A percentile compares a stretch with the other conserved stretches of the same genome.
These are phyloP conservation scores for Cymodocea nodosa DNA, from an alignment of 116 monocot species.

Conservation along the genomic window DNA sequence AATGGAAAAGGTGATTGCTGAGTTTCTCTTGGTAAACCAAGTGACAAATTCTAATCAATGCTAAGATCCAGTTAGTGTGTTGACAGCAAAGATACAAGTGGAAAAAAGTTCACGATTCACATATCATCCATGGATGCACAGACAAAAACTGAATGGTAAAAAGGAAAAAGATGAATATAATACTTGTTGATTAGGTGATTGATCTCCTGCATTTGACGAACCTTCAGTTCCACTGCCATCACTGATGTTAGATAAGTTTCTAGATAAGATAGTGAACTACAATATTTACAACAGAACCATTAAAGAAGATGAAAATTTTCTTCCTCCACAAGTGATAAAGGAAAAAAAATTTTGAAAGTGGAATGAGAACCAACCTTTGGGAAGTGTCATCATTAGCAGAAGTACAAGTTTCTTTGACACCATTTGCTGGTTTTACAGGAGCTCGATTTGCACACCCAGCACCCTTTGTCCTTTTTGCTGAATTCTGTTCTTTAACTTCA, in stretches of 20 bases:
- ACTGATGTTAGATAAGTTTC: not conserved
- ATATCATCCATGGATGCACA: not conserved
- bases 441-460: conserved; percentile 3
- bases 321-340: not conserved
- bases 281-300: not conserved
- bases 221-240: conserved; percentile 16
- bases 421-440: conserved; percentile 10
- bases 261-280: not conserved
- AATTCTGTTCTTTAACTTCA: conserved; percentile 13
- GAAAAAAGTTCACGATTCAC: not conserved
- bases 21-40: not conserved
- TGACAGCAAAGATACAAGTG: not conserved
- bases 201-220: conserved; percentile 14
- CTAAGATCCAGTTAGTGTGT: not conserved
- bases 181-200: conserved; percentile 7
- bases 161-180: not conserved
- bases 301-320: too few relatives aligned
- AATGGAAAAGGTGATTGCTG: not conserved
- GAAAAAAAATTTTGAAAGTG: not conserved
- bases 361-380: conserved; percentile 7
- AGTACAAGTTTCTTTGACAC: conserved; percentile 12
- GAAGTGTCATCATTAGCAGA: conserved; percentile 14
- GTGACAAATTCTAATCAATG: not conserved
- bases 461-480: conserved; percentile 7
- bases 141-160: not conserved